Evolutionary conservation across 2,329 filamentous ascomycete species (phyloP).

Genomic region (Talaromyces marneffei): DNA sequence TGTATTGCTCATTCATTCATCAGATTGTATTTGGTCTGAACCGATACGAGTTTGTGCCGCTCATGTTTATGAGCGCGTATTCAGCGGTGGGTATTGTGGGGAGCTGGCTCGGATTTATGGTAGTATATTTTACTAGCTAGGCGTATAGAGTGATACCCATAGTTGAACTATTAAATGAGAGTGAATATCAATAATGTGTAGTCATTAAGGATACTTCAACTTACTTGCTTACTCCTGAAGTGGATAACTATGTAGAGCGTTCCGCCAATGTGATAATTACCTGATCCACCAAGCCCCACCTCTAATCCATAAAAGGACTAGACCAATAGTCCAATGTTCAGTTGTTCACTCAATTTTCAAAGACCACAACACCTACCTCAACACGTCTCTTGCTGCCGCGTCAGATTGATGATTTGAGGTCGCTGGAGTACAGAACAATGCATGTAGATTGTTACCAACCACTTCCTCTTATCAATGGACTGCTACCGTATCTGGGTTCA

Average conservation of each 20-base stretch:
- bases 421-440: not conserved
- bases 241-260: not conserved
- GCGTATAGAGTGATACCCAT: not conserved
- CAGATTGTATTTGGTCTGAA: constrained; percentile 69
- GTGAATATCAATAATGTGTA: not conserved
- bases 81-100: constrained; percentile 89
- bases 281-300: not conserved
- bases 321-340: not conserved
- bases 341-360: not conserved
- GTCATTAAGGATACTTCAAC: too few species aligned
- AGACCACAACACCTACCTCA: not conserved
- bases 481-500: not conserved
- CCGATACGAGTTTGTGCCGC: constrained; percentile 76
- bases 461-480: too few species aligned
- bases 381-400: not conserved
- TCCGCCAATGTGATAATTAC: not conserved
- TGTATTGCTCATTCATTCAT: constrained; percentile 83
- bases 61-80: constrained; percentile 97
- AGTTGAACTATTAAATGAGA: not conserved
- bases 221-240: too few species aligned
- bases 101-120: constrained; percentile 90
- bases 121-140: constrained; percentile 70
- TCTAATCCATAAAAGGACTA: not conserved
- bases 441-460: too few species aligned
- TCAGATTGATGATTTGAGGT: not conserved